Evolutionary conservation across 306 rosid species (phyloP).

Genomic region (Trifolium fragiferum): DNA sequence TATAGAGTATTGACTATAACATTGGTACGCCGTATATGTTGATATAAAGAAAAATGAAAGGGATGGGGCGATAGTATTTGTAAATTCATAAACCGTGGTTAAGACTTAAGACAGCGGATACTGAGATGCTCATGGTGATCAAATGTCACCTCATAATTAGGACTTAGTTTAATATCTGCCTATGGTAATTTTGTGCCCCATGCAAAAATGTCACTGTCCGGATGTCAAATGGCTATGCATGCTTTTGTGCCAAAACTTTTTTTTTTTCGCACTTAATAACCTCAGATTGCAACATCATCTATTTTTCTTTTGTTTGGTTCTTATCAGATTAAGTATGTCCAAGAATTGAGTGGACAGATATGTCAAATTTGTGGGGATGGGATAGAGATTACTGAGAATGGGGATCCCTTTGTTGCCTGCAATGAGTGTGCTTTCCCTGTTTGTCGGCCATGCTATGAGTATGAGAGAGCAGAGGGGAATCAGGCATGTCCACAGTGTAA

Average conservation of each 20-base stretch:
- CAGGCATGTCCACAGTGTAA: slow-evolving; percentile 78
- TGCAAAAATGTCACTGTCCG: background rate
- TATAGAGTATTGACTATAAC: background rate
- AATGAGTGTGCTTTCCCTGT: slow-evolving; percentile 83
- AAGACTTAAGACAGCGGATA: background rate
- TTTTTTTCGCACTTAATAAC: background rate
- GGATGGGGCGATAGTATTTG: background rate
- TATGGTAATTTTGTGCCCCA: background rate
- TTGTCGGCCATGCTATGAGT: slow-evolving; percentile 68
- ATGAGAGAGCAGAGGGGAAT: slow-evolving; percentile 72
- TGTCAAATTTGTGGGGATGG: slow-evolving; percentile 72
- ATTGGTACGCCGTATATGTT: background rate
- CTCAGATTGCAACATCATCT: slow-evolving; percentile 13
- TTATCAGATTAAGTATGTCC: slow-evolving; percentile 60
- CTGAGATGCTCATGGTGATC: slow-evolving; percentile 7
- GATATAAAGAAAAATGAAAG: background rate
- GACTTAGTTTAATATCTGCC: slow-evolving; percentile 12
- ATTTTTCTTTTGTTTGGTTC: slow-evolving; percentile 27
- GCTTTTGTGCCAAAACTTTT: slow-evolving; percentile 3
- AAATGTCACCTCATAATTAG: background rate
- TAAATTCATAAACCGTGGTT: background rate
- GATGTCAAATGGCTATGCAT: background rate
- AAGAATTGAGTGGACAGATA: slow-evolving; percentile 65
- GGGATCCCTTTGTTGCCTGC: slow-evolving; percentile 77
- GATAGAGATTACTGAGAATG: slow-evolving; percentile 54